Percentiles rank a stretch among this genome's conserved stretches.
phyloP scores from a whole-genome alignment of 1,284 basidiomycete genomes.

The Melampsora americana region DNA sequence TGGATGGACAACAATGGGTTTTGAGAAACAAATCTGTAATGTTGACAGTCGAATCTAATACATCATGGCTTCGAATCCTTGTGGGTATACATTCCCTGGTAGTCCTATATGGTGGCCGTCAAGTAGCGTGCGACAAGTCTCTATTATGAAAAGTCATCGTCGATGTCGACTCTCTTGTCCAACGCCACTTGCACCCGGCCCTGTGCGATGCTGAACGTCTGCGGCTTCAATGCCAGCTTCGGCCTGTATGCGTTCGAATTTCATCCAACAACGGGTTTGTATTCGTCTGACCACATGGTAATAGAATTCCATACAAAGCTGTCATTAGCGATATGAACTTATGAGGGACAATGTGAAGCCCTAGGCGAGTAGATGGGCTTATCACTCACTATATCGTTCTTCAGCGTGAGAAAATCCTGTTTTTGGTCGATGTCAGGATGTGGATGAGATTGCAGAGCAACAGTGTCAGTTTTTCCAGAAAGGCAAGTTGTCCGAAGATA shows the following conservation, averaged over 20 bases:
- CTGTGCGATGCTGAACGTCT: slow-evolving; percentile 62
- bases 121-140: too few species aligned
- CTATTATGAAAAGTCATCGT: slow-evolving; percentile 42
- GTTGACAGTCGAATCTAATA: too few species aligned
- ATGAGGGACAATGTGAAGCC: neutral
- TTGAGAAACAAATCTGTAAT: too few species aligned
- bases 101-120: neutral
- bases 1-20: too few species aligned
- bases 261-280: slow-evolving; percentile 75
- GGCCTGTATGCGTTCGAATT: slow-evolving; percentile 75
- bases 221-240: slow-evolving; percentile 83
- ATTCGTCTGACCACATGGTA: slow-evolving; percentile 55
- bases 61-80: too few species aligned
- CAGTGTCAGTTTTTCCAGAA: slow-evolving; percentile 47
- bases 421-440: neutral
- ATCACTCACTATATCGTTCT: slow-evolving; percentile 62
- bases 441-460: neutral
- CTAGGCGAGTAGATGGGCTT: neutral
- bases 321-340: neutral
- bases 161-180: slow-evolving; percentile 53
- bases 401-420: slow-evolving; percentile 68
- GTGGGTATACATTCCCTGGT: too few species aligned
- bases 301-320: neutral
- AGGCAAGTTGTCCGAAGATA: too few species aligned
- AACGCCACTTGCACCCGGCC: slow-evolving; percentile 54